A percentile compares a stretch with the other conserved stretches of the same genome.
These are phyloP conservation scores for Hanseniaspora taiwanica DNA, from an alignment of 805 yeast species.

Conservation along the genomic window DNA sequence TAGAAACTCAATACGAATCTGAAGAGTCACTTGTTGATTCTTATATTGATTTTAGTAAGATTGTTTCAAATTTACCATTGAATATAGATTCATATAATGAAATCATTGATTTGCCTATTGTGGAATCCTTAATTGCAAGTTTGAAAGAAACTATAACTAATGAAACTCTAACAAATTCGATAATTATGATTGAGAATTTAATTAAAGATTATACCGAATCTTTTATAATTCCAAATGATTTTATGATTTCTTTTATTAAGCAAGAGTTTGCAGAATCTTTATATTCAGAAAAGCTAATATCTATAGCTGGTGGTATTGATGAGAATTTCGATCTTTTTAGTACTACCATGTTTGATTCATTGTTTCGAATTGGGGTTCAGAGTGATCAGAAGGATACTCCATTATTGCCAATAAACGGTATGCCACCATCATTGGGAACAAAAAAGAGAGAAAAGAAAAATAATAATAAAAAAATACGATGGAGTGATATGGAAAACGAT, in stretches of 20 bases:
- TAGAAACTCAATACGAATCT: background rate
- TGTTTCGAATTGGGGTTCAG: slow-evolving; percentile 6
- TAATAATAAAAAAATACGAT: no score
- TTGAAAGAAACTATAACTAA: slow-evolving; percentile 37
- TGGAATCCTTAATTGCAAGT: slow-evolving; percentile 28
- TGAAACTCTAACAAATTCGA: slow-evolving; percentile 42
- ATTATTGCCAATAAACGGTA: background rate
- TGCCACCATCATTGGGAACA: background rate
- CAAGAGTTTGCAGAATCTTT: slow-evolving; percentile 2
- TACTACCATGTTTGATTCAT: background rate
- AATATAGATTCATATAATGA: slow-evolving; percentile 48
- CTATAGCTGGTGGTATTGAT: slow-evolving; percentile 11
- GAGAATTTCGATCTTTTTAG: slow-evolving; percentile 8
- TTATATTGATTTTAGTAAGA: background rate
- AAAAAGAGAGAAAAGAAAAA: background rate
- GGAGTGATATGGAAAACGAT: background rate
- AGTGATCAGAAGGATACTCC: slow-evolving; percentile 1
- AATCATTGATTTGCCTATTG: slow-evolving; percentile 27
- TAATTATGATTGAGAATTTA: slow-evolving; percentile 40
- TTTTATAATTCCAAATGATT: slow-evolving; percentile 10
- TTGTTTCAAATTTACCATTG: background rate
- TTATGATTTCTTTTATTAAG: slow-evolving; percentile 12
- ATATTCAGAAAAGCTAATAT: slow-evolving; percentile 7
- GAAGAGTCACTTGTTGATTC: background rate
- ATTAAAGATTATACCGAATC: slow-evolving; percentile 15